These are phyloP conservation scores for Schwanniomyces etchellsii DNA, from an alignment of 1,139 yeast species.

Conservation along the genomic window DNA sequence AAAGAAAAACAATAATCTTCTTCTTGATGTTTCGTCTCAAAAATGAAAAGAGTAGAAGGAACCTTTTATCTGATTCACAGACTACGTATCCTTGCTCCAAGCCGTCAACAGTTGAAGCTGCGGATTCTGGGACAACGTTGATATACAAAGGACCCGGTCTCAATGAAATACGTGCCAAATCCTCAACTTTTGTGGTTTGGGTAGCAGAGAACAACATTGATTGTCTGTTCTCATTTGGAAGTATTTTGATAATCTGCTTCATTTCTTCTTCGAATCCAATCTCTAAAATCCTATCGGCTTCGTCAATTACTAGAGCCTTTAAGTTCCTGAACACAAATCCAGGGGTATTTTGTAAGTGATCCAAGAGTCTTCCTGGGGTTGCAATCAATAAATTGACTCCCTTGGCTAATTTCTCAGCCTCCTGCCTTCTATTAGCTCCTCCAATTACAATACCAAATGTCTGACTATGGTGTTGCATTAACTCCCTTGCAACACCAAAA, in stretches of 20 bases:
- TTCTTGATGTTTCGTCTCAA: constrained; percentile 86
- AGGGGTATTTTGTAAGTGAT: constrained; percentile 90
- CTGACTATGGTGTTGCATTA: constrained; percentile 87
- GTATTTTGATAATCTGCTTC: constrained; percentile 90
- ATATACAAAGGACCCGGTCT: constrained; percentile 94
- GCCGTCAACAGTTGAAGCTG: constrained; percentile 90
- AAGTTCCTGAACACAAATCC: constrained; percentile 93
- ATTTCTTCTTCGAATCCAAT: constrained; percentile 98
- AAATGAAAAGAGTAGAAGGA: constrained; percentile 83
- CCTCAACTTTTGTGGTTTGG: constrained; percentile 97
- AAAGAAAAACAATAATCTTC: constrained; percentile 87
- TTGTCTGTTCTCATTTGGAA: constrained; percentile 93
- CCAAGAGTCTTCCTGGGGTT: constrained; percentile 94
- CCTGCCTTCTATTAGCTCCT: constrained; percentile 96
- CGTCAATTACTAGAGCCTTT: constrained; percentile 91
- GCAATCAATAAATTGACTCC: constrained; percentile 94
- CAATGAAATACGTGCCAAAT: constrained; percentile 91
- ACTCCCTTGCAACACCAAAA: constrained; percentile 92
- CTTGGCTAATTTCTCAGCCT: constrained; percentile 86
- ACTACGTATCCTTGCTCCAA: constrained; percentile 97
- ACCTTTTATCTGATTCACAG: constrained; percentile 93
- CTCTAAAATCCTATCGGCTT: constrained; percentile 94
- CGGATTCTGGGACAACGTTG: constrained; percentile 82
- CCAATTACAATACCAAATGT: constrained; percentile 97
- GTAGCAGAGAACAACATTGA: constrained; percentile 97